phyloP scores from a whole-genome alignment of 1,139 yeast species.

The Suhomyces terraborum region DNA sequence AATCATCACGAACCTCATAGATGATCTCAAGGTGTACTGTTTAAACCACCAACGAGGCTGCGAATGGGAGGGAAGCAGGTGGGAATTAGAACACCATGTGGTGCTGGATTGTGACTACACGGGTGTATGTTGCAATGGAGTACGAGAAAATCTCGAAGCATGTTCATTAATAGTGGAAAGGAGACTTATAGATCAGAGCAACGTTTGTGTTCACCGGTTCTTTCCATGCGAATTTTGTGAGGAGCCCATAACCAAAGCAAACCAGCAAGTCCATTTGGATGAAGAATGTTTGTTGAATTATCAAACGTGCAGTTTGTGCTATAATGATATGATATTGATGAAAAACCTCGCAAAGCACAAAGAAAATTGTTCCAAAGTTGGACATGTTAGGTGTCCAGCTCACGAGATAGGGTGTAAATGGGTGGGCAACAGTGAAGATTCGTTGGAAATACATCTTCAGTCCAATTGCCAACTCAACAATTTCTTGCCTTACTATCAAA shows the following conservation, averaged over 20 bases:
- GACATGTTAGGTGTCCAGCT: conserved; percentile 43
- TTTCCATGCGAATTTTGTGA: conserved; percentile 46
- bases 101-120: conserved; percentile 52
- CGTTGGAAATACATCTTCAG: conserved; percentile 42
- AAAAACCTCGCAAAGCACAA: conserved; percentile 37
- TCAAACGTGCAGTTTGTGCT: conserved; percentile 42
- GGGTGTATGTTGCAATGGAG: conserved; percentile 47
- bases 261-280: conserved; percentile 37
- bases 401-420: conserved; percentile 44
- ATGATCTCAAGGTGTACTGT: conserved; percentile 61
- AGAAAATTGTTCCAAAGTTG: conserved; percentile 37
- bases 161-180: conserved; percentile 27
- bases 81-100: conserved; percentile 60
- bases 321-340: conserved; percentile 43
- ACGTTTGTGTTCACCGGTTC: conserved; percentile 37
- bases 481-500: conserved; percentile 33
- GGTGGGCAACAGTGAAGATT: conserved; percentile 41
- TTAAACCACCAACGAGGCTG: conserved; percentile 59
- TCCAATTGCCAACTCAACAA: conserved; percentile 37
- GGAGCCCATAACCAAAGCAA: conserved; percentile 31
- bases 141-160: conserved; percentile 16
- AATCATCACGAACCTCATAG: conserved; percentile 59
- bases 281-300: conserved; percentile 45
- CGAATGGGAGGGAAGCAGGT: conserved; percentile 56
- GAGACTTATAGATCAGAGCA: conserved; percentile 21